Base-by-base conservation (phyloP, 768 basidiomycete species). In the Pleurotus djamor region DNA sequence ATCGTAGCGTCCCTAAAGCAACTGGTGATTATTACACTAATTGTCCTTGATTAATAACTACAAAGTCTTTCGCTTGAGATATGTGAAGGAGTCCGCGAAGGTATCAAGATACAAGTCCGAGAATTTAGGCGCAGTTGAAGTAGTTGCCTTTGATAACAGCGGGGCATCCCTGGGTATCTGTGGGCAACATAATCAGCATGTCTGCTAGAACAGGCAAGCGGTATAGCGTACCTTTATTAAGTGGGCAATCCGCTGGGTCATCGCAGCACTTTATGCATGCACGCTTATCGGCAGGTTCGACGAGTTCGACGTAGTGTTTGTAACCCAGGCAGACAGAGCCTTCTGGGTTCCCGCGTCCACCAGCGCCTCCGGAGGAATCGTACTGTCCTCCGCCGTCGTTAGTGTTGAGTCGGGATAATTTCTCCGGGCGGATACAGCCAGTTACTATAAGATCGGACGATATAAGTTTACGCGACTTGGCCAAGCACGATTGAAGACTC, bases 261-360 rank as follows among this genome's bases (percentile, higher is more conserved):
- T 84, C 79, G 63, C 84, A 86, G 64, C 84, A 86, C 65, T 76
- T 78, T 61, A 86, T 82, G 67, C 84, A 86, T 5, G 83, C 83
- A 2, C 84, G 75, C 2, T 66, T 68, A 4, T 71, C 82, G 17
- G 71, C 71, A 9, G 83, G 84, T 65, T 86, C 84, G 33, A 85
- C 74, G 14, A 85, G 69, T 62, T 86, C 84, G 17, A 84, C 81
- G 63, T 84, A 86, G 67, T 84, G 82, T 38, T 83, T 84, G 67
- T 83, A 86, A 79, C 82, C 83, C 13, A 76, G 63, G 61, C 84
- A 85, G 5, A 75, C 73, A 61, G 81, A 83, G 4, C 77, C 82
- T 37, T 69, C 68, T 1, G 83, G 83, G 63, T 84, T 84, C 1
- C 84, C 84, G 5, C 58, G 63, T n/a, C 82, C 82, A 28, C 72